These are phyloP conservation scores for Puccinia triticina DNA, from an alignment of 1,284 basidiomycete species.

Conservation along the genomic window DNA sequence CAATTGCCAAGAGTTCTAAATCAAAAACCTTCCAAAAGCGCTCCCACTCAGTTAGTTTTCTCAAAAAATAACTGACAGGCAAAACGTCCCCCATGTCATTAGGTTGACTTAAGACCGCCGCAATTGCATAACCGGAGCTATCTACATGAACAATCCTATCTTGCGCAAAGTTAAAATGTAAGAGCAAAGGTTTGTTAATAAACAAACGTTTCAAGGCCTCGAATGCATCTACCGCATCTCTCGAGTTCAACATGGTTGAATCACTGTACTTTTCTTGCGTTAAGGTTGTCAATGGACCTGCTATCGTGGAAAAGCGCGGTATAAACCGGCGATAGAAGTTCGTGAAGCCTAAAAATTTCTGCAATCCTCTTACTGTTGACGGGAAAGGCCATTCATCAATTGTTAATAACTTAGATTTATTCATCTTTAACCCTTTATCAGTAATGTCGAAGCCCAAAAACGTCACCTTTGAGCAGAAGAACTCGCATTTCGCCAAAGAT, in stretches of 20 bases:
- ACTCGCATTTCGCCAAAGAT: no score
- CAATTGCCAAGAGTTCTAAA: conserved; percentile 21
- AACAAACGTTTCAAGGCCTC: neutral
- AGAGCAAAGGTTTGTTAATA: neutral
- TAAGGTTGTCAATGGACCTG: no score
- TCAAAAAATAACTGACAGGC: conserved; percentile 46
- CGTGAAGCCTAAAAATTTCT: neutral
- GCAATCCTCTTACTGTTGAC: neutral
- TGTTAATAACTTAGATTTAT: neutral
- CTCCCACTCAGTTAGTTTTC: conserved; percentile 47
- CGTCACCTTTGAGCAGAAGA: no score
- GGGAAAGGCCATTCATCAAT: conserved; percentile 9
- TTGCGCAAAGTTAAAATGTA: conserved; percentile 12
- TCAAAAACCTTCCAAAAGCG: conserved; percentile 15
- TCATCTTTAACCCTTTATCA: no score
- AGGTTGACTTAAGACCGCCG: no score
- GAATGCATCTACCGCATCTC: no score
- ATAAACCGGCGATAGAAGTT: no score
- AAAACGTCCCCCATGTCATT: conserved; percentile 9
- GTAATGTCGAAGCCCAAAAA: no score
- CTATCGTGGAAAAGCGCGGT: no score
- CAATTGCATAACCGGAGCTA: conserved; percentile 52
- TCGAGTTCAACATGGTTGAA: no score
- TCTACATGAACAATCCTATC: conserved; percentile 59
- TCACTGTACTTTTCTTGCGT: no score